Evolutionary conservation across 2,329 filamentous ascomycete species (phyloP), one percentile per base, ranked within the genome.

Genomic region (Fusarium cicatricum): DNA sequence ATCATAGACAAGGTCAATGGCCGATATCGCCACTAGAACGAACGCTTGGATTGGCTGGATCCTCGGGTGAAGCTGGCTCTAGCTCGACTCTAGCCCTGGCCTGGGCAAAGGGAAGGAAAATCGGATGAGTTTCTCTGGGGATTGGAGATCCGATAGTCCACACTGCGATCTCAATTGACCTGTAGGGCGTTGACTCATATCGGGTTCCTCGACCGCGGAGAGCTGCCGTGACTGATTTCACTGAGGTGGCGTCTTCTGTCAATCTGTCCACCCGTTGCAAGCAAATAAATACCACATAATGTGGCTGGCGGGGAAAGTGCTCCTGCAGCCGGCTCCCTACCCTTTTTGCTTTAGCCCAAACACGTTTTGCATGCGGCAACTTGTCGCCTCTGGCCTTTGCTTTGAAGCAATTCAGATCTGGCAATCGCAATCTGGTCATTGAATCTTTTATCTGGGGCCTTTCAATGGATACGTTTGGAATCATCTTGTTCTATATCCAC

Each of bases 1-100:
- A 21, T 21, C 21, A 21, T 7, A 21, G 21, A 21, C 21, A 21
- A 21, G 21, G 21, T 21, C 4, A 21, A 21, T 21, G 21, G 60
- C 62, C 60, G 62, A 65, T 65, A 64, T 65, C 62, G 62, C 62
- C 58, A 64, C 62, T 60, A 62, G 62, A 34, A 62, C 34, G 26
- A 62, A 40, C 55, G 43, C 46, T 44, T 48, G 52, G 61, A 64
- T 60, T 64, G 61, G 61, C 42, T 60, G 47, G 45, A 52, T 31
- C 17, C 4, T 37, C 29, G 40, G 38, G 31, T 19, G 46, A 41
- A 32, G 54, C 40, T 33, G 39, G 52, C 28, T 26, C 38, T 45
- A 48, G 44, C 47, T 48, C 34, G 42, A n/a, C 38, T 39, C 47
- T 45, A 38, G 55, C 23, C 23, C 23, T 26, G 23, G 23, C 23